phyloP scores from a whole-genome alignment of 768 basidiomycete species.

The Leccinellum rugosiceps region DNA sequence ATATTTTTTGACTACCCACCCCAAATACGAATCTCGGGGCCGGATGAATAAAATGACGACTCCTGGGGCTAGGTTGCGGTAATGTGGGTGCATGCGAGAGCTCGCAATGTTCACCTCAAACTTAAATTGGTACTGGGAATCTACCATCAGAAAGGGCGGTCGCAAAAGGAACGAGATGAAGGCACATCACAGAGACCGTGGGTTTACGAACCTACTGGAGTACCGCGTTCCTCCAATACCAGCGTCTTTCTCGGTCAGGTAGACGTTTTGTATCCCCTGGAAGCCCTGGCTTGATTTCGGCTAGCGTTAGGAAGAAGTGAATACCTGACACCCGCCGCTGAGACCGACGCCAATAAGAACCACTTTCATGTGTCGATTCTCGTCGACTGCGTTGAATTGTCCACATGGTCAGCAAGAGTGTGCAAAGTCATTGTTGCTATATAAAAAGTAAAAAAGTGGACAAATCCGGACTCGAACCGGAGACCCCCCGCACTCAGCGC shows the following conservation, averaged over 20 bases:
- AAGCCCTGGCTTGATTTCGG: background rate
- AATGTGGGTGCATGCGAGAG: background rate
- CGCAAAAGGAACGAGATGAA: constrained; percentile 21
- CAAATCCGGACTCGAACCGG: constrained; percentile 40
- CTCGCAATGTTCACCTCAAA: constrained; percentile 43
- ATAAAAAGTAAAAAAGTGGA: no score
- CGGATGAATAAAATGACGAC: constrained; percentile 60
- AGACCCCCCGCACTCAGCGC: constrained; percentile 36
- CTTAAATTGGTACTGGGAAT: constrained; percentile 51
- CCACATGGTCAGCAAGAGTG: no score
- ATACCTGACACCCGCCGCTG: background rate
- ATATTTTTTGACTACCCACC: constrained; percentile 54
- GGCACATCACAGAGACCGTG: constrained; percentile 64
- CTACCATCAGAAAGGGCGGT: background rate
- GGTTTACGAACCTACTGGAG: constrained; percentile 39
- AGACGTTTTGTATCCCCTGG: constrained; percentile 37
- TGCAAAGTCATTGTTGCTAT: no score
- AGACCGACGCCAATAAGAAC: background rate
- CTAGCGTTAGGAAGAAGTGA: background rate
- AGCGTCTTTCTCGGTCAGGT: constrained; percentile 53
- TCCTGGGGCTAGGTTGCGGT: constrained; percentile 26
- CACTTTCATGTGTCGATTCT: background rate
- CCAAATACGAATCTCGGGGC: constrained; percentile 60
- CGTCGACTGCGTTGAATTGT: background rate
- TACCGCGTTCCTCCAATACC: constrained; percentile 65